These are phyloP conservation scores for Pichia sp. DNA, from an alignment of 1,139 yeast species.

Conservation along the genomic window DNA sequence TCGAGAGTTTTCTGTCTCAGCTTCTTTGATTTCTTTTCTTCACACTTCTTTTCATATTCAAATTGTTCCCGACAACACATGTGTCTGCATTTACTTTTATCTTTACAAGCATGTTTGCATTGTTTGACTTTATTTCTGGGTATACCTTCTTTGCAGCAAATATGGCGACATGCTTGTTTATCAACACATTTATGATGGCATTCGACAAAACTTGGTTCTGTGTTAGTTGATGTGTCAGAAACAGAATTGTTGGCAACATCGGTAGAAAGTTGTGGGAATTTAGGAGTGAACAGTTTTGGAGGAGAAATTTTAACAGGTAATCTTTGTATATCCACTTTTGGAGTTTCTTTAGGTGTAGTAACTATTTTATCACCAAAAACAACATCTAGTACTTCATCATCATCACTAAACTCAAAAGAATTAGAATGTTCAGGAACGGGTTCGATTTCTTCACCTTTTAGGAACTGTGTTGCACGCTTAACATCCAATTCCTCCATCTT, in stretches of 20 bases:
- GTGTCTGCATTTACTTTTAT: constrained; percentile 40
- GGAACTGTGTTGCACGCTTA: not conserved
- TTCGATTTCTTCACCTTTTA: not conserved
- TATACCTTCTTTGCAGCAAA: constrained; percentile 45
- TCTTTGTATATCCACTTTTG: not conserved
- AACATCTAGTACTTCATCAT: constrained; percentile 29
- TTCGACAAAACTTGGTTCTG: constrained; percentile 30
- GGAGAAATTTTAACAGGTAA: not conserved
- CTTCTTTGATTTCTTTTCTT: not conserved
- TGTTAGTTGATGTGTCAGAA: not conserved
- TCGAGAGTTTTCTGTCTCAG: constrained; percentile 16
- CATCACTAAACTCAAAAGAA: constrained; percentile 8
- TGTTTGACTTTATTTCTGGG: constrained; percentile 20
- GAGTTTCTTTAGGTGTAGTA: not conserved
- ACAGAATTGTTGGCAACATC: not conserved
- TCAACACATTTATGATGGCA: constrained; percentile 43
- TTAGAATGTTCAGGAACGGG: not conserved
- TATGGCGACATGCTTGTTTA: constrained; percentile 39
- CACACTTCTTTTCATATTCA: not conserved
- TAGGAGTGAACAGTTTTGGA: too few species aligned
- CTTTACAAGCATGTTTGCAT: constrained; percentile 43
- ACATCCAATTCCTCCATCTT: constrained; percentile 3
- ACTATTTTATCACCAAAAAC: constrained; percentile 26
- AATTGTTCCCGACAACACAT: constrained; percentile 39
- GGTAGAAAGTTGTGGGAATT: too few species aligned